Percentiles rank a stretch among this genome's conserved stretches.
Evolutionary conservation across 2,329 filamentous ascomycete genomes (phyloP).

Genomic region (Colletotrichum gigasporum): DNA sequence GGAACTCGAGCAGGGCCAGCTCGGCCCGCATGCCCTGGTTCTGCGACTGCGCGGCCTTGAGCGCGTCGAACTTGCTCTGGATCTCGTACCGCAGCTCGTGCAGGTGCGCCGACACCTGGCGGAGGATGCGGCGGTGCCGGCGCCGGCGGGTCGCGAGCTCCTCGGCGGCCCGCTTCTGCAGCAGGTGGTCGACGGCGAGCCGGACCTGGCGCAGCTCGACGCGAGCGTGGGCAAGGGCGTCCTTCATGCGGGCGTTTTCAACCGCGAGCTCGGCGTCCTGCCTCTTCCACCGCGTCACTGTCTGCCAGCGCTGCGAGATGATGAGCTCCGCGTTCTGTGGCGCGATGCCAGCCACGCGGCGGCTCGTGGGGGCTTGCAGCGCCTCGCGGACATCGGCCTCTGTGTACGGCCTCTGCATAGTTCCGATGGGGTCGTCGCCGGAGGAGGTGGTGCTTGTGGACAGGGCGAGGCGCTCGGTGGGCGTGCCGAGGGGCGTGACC

Average conservation of each 20-base stretch:
- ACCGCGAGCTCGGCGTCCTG: constrained; percentile 6
- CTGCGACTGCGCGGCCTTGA: constrained; percentile 17
- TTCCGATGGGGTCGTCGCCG: not conserved
- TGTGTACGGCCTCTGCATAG: constrained; percentile 19
- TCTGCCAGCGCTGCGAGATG: constrained; percentile 34
- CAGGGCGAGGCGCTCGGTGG: not conserved
- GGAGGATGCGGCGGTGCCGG: constrained; percentile 35
- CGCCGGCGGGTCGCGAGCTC: constrained; percentile 30
- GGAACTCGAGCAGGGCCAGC: constrained; percentile 10
- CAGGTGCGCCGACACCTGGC: constrained; percentile 39
- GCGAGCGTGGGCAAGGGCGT: constrained; percentile 4
- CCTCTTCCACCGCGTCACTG: constrained; percentile 17
- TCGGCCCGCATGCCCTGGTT: constrained; percentile 27
- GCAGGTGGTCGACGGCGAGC: constrained; percentile 30
- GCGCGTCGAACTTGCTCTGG: constrained; percentile 28
- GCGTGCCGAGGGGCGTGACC: constrained; percentile 12
- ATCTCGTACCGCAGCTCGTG: constrained; percentile 34
- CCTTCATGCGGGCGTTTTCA: constrained; percentile 19
- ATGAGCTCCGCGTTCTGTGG: constrained; percentile 26
- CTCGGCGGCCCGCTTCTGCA: constrained; percentile 24
- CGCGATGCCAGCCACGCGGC: constrained; percentile 35
- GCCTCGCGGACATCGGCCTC: constrained; percentile 34
- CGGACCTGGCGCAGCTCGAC: constrained; percentile 27
- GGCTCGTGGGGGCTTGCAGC: constrained; percentile 33
- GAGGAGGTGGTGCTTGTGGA: constrained; percentile 4